These are phyloP conservation scores for Talaromyces atroroseus DNA, from an alignment of 2,329 filamentous ascomycete genomes.

Conservation along the genomic window DNA sequence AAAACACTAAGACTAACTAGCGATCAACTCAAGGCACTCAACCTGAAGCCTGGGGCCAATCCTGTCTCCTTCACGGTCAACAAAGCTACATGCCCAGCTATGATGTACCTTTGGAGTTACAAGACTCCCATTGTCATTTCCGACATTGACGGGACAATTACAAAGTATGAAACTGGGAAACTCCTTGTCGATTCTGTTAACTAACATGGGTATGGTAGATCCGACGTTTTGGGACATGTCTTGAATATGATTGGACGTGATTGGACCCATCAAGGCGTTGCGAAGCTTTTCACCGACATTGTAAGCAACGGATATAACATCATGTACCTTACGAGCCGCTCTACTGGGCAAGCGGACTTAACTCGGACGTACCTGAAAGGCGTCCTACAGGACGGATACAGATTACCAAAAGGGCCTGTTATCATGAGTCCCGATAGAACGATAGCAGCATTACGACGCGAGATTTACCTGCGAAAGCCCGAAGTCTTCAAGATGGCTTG, in stretches of 20 bases:
- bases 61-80: conserved; percentile 96
- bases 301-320: conserved; percentile 96
- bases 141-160: conserved; percentile 97
- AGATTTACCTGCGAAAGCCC: conserved; percentile 91
- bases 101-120: conserved; percentile 90
- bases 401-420: conserved; percentile 80
- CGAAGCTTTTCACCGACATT: conserved; percentile 96
- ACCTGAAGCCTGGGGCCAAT: conserved; percentile 81
- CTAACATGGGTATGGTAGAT: conserved; percentile 39
- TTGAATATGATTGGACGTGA: conserved; percentile 95
- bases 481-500: conserved; percentile 99
- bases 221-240: conserved; percentile 88
- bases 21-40: conserved; percentile 82
- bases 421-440: conserved; percentile 94
- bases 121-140: conserved; percentile 94
- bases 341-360: conserved; percentile 86
- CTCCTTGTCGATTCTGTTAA: neutral
- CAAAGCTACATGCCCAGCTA: conserved; percentile 81
- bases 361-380: conserved; percentile 86
- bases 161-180: conserved; percentile 55
- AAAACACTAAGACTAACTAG: conserved; percentile 94
- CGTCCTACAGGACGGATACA: conserved; percentile 80
- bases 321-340: conserved; percentile 92
- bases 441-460: conserved; percentile 83
- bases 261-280: conserved; percentile 95